Evolutionary conservation across 495 filamentous ascomycete species (phyloP), one percentile per base, ranked within the genome.

Genomic region (Trichocladium antarcticum): DNA sequence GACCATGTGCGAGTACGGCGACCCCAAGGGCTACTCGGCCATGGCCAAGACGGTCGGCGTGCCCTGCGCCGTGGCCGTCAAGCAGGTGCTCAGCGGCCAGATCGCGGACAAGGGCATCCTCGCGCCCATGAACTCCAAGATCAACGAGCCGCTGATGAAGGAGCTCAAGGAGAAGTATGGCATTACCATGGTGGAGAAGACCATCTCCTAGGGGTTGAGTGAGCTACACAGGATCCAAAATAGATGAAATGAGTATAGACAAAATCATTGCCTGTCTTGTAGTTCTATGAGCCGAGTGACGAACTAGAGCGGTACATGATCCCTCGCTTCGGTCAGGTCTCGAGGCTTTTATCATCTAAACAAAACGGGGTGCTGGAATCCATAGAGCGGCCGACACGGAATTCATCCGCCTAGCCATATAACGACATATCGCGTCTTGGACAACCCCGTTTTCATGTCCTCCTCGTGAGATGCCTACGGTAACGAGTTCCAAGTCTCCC

Each of bases 1-100:
- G 34, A 96, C 89, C 11, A 77, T 96, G 7, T 75, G 74, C 66
- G 90, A 93, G 63, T 94, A 95, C 62, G 90, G 92, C 58, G 81
- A 81, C 57, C 82, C 85, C 9, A 73, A 76, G 43, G 83, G 86
- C 20, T 95, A 92, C 72, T 85, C 79, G 6, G 83, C 87, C 38
- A 96, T 96, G 90, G 89, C 89, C 24, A 88, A 85, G 70, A 49
- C 52, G 41, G 54, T 64, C 37, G 63, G 57, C 57, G 68, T 57
- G 58, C 72, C 61, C 27, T 68, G 63, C 58, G 60, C 53, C 21
- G 61, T 68, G 8, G 85, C 85, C 41, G 79, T 85, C 49, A 82
- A 87, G 75, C 77, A 87, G 72, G 84, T 95, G 22, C 78, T 96
- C 38, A 75, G 86, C 59, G 90, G 89, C 7, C 85, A 78, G 8